Base-by-base conservation (phyloP, 805 yeast genomes). In the Saccharomycopsis sp. region DNA sequence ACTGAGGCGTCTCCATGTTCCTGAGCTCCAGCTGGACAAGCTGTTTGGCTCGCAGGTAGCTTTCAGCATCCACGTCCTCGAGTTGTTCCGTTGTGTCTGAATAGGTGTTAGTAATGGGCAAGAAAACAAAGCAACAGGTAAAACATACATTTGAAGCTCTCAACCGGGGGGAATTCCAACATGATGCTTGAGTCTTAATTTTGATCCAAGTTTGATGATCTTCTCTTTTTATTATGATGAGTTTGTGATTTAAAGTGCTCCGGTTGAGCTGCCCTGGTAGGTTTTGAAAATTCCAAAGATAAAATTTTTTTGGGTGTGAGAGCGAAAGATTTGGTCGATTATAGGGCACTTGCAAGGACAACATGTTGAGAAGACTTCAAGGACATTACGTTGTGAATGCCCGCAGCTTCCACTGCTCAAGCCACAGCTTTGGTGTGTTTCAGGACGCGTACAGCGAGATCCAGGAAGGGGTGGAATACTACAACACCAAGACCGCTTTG, bases 401-500 rank as follows among this genome's bases (percentile, higher is more conserved):
- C n/a, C 34, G n/a, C 34, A 10, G 10, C 34, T 13, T 9, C 34
- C 15, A 13, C 15, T 13, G 10, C 15, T n/a, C 15, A 10, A 15
- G 15, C 10, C 9, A 10, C 10, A 10, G 34, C 15, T 30, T 13
- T 30, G 17, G 13, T n/a, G n/a, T n/a, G n/a, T n/a, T 30, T n/a
- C 10, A 30, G 17, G 10, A 30, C 22, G 8, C 40, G 4, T 30
- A 29, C 34, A 36, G 23, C 26, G 52, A 53, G 43, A 45, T 64
- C n/a, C 55, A 56, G 2, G 51, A 58, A 1, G 63, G 54, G 40
- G 55, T 60, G 38, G 49, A 52, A 16, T 66, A 59, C 48, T 58
- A 58, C 49, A 54, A 54, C 29, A 60, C 67, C 2, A 52, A 56
- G 21, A 55, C 51, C 32, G 42, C 52, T 2, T 38, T 62, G 22